Evolutionary conservation across 2,329 filamentous ascomycete species (phyloP).

Genomic region (Pseudocercospora cruenta): DNA sequence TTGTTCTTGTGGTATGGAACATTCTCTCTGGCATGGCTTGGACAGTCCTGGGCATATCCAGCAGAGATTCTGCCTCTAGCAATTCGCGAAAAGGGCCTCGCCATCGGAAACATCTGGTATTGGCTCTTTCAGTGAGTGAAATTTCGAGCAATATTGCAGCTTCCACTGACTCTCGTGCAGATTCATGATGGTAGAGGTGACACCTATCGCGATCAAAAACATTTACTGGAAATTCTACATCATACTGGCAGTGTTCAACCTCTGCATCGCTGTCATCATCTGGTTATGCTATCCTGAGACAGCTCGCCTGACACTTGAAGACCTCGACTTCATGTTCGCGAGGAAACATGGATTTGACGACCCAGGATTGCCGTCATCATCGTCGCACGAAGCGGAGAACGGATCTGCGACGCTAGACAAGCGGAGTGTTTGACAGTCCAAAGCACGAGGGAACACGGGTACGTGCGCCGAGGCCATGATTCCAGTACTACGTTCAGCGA

Average conservation of each 20-base stretch:
- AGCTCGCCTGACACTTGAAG: slow-evolving; percentile 46
- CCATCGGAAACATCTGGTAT: slow-evolving; percentile 19
- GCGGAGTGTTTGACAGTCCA: neutral
- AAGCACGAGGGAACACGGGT: neutral
- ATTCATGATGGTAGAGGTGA: slow-evolving; percentile 23
- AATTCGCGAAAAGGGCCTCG: slow-evolving; percentile 15
- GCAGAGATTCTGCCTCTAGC: slow-evolving; percentile 16
- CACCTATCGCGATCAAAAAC: slow-evolving; percentile 44
- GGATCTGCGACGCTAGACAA: slow-evolving; percentile 2
- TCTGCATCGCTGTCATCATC: slow-evolving; percentile 8
- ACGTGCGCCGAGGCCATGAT: neutral
- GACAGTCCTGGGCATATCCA: slow-evolving; percentile 22
- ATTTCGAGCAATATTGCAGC: neutral
- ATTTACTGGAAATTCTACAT: slow-evolving; percentile 40
- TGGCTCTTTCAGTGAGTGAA: slow-evolving; percentile 15
- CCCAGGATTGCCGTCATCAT: neutral
- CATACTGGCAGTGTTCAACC: slow-evolving; percentile 19
- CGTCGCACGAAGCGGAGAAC: slow-evolving; percentile 7
- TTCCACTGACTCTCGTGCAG: neutral
- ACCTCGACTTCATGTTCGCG: slow-evolving; percentile 46
- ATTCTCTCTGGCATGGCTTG: slow-evolving; percentile 14
- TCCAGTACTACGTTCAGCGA: neutral
- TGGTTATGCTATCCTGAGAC: slow-evolving; percentile 51
- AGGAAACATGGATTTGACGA: neutral
- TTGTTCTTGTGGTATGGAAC: slow-evolving; percentile 18